phyloP scores from a whole-genome alignment of 2,329 filamentous ascomycete species.

The Mycosphaerella sp. region DNA sequence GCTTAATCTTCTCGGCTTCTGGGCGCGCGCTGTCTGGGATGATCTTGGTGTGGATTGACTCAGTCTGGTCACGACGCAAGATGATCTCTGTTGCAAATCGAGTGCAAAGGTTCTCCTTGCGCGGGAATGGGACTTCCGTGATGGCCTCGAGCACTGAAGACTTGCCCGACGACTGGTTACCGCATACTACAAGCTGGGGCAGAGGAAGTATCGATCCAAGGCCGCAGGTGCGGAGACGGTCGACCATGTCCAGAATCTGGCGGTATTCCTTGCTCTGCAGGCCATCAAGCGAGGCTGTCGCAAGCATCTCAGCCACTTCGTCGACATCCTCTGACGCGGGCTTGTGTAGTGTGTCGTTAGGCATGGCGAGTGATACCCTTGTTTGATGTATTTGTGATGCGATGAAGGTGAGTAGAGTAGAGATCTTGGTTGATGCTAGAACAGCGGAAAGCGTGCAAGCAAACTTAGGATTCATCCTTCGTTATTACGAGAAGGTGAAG shows the following conservation, averaged over 20 bases:
- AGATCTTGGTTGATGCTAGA: no score
- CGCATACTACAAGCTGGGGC: conserved; percentile 46
- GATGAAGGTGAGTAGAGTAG: neutral
- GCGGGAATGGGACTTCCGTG: conserved; percentile 53
- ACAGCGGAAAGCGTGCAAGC: no score
- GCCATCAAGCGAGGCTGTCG: conserved; percentile 1
- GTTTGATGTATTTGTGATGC: neutral
- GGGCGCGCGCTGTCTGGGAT: conserved; percentile 27
- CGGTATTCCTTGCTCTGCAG: conserved; percentile 5
- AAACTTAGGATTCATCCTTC: no score
- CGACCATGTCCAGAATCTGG: conserved; percentile 47
- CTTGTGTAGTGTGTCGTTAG: neutral
- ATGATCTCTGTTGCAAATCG: conserved; percentile 57
- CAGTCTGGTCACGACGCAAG: conserved; percentile 37
- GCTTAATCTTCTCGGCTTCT: conserved; percentile 26
- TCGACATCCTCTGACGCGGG: neutral
- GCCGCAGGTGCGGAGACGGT: conserved; percentile 47
- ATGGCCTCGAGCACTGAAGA: conserved; percentile 61
- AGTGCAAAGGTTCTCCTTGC: conserved; percentile 52
- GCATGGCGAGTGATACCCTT: neutral
- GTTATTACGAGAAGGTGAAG: neutral
- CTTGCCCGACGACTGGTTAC: conserved; percentile 57
- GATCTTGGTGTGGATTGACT: conserved; percentile 24
- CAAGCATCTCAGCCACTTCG: neutral
- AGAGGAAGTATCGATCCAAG: conserved; percentile 31